Conservation (phyloP, 305 asterid genomes). For the Fraxinus latifolia region DNA sequence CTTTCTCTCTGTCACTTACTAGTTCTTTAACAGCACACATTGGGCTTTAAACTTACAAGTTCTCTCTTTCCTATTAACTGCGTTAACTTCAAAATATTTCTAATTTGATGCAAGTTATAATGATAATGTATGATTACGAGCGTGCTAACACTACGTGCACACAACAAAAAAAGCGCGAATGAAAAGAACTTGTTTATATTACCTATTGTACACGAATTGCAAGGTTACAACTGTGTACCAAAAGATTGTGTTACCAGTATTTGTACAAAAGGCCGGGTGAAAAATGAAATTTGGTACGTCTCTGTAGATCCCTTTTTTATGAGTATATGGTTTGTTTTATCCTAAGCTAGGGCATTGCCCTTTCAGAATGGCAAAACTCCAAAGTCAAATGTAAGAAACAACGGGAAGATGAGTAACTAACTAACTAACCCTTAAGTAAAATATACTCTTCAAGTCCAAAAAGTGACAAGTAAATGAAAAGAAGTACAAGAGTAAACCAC, state of each 20-base stretch:
- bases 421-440: background rate
- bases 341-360: background rate
- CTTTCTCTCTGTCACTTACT: background rate
- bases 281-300: background rate
- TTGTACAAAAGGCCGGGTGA: background rate
- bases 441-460: background rate
- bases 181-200: background rate
- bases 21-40: background rate
- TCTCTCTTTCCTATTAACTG: constrained; percentile 7
- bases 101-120: constrained; percentile 5
- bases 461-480: background rate
- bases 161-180: background rate
- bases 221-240: background rate
- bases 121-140: background rate
- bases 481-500: background rate
- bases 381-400: background rate
- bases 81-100: constrained; percentile 4
- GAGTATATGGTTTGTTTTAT: background rate
- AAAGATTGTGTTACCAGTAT: background rate
- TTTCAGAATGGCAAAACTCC: background rate
- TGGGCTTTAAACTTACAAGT: background rate
- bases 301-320: background rate
- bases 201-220: background rate
- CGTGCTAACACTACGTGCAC: background rate
- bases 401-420: background rate